A percentile compares a stretch with the other conserved stretches of the same genome.
These are phyloP conservation scores for Gamarada debralockiae DNA, from an alignment of 495 filamentous ascomycete species.

Conservation along the genomic window DNA sequence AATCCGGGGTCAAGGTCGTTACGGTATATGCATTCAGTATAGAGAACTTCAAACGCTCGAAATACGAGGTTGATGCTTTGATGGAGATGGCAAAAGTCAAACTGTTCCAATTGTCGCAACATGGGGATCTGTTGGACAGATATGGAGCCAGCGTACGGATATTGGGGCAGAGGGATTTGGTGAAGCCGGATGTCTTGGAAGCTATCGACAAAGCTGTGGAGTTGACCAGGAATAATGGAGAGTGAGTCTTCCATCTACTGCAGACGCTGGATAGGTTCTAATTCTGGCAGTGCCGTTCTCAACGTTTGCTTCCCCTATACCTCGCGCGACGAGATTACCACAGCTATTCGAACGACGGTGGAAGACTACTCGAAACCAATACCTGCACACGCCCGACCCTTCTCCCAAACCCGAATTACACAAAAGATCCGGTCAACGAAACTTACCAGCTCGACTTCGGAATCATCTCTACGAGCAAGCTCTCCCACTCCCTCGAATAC, in stretches of 20 bases:
- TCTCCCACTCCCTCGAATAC: conserved; percentile 24
- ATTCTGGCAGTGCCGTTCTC: conserved; percentile 60
- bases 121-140: conserved; percentile 87
- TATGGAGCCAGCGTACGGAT: conserved; percentile 87
- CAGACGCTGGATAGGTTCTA: neutral
- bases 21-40: conserved; percentile 98
- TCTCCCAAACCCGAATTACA: conserved; percentile 81
- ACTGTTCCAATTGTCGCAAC: conserved; percentile 82
- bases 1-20: conserved; percentile 89
- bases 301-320: conserved; percentile 99
- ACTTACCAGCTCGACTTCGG: conserved; percentile 28
- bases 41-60: conserved; percentile 98
- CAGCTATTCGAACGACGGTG: conserved; percentile 84
- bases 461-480: conserved; percentile 6
- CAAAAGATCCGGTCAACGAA: conserved; percentile 69
- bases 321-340: conserved; percentile 90
- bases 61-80: conserved; percentile 92
- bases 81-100: conserved; percentile 99
- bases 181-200: conserved; percentile 82
- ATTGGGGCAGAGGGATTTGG: conserved; percentile 73
- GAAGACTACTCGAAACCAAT: conserved; percentile 71
- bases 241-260: conserved; percentile 38
- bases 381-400: conserved; percentile 57
- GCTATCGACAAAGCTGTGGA: conserved; percentile 79
- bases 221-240: conserved; percentile 77